phyloP scores from a whole-genome alignment of 495 filamentous ascomycete species.

The Penicillium longicatenatum region DNA sequence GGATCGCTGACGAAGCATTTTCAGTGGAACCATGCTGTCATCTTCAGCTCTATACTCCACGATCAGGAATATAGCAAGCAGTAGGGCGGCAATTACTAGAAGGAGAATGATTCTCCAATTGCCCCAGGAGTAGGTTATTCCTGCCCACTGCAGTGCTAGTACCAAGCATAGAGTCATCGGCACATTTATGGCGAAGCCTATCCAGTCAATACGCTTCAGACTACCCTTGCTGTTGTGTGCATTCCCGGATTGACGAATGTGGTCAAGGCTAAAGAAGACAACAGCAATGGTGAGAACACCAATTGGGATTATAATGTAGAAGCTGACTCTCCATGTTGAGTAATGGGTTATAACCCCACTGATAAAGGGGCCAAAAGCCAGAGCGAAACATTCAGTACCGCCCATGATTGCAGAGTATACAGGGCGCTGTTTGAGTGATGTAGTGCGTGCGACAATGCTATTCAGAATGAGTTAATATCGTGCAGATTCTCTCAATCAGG shows the following conservation, averaged over 20 bases:
- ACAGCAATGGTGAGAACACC: neutral
- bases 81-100: too few species aligned
- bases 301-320: conserved; percentile 11
- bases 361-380: conserved; percentile 15
- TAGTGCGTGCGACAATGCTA: conserved; percentile 11
- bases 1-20: too few species aligned
- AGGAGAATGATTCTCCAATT: too few species aligned
- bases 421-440: conserved; percentile 9
- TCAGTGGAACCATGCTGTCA: too few species aligned
- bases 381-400: conserved; percentile 13
- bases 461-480: too few species aligned
- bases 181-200: neutral
- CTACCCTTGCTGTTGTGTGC: neutral
- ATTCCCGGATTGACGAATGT: neutral
- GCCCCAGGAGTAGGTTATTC: too few species aligned
- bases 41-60: too few species aligned
- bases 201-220: conserved; percentile 6
- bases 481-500: neutral
- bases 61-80: too few species aligned
- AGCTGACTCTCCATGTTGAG: conserved; percentile 13
- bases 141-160: neutral
- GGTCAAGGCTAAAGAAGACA: too few species aligned
- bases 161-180: conserved; percentile 3
- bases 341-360: conserved; percentile 5
- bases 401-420: conserved; percentile 5